Conservation (phyloP, 495 filamentous ascomycete species). For the Aspergillus steynii region DNA sequence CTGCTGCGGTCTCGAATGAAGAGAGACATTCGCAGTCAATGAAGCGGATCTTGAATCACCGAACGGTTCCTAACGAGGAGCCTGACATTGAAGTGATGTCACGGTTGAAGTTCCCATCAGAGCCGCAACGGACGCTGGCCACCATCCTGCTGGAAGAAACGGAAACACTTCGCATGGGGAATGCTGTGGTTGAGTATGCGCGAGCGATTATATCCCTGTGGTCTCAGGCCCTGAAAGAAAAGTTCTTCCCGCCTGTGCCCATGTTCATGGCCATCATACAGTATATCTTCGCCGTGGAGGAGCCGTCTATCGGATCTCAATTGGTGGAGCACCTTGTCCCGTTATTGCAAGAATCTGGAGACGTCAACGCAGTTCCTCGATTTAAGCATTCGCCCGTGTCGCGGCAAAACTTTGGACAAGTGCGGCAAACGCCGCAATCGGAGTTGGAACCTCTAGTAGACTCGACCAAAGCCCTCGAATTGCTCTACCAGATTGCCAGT, state of each 20-base stretch:
- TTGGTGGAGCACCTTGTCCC: constrained; percentile 55
- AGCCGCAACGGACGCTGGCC: constrained; percentile 51
- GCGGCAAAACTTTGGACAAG: constrained; percentile 36
- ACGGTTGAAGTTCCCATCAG: constrained; percentile 54
- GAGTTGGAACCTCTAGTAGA: constrained; percentile 53
- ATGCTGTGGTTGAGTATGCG: constrained; percentile 54
- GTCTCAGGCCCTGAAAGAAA: constrained; percentile 61
- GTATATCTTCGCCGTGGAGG: constrained; percentile 54
- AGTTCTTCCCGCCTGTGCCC: constrained; percentile 57
- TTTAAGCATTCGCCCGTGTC: constrained; percentile 49
- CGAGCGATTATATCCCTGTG: constrained; percentile 57
- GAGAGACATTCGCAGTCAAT: constrained; percentile 41
- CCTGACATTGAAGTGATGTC: constrained; percentile 57
- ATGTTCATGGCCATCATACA: constrained; percentile 58
- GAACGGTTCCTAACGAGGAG: constrained; percentile 42
- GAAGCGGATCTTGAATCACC: constrained; percentile 61
- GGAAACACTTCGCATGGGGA: constrained; percentile 39
- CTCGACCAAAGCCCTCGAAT: constrained; percentile 54
- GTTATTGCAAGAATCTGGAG: constrained; percentile 55
- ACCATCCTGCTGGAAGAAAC: constrained; percentile 58
- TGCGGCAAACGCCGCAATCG: constrained; percentile 43
- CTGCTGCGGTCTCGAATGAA: neutral
- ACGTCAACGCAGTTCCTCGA: constrained; percentile 57
- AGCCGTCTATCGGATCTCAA: constrained; percentile 39
- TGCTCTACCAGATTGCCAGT: constrained; percentile 59